Percentiles rank a stretch among this genome's conserved stretches.
Conservation (phyloP, 208 protist species). For the Willaertia magna region DNA sequence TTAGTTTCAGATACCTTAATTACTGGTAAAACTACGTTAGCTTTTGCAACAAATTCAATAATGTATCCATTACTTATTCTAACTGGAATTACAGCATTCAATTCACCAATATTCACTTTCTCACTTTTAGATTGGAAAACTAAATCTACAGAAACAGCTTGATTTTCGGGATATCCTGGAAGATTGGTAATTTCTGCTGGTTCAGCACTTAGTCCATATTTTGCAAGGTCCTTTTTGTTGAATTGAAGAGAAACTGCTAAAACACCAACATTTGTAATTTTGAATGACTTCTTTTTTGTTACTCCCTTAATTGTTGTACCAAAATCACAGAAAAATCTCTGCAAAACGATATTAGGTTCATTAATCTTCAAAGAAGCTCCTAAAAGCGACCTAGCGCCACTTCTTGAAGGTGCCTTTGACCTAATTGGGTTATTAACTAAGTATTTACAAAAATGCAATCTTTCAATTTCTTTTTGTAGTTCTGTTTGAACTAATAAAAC, state of each 20-base stretch:
- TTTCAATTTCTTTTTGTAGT: not conserved
- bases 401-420: not conserved
- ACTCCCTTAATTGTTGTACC: conserved; percentile 74
- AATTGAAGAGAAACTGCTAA: conserved; percentile 50
- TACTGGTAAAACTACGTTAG: conserved; percentile 71
- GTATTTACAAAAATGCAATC: not conserved
- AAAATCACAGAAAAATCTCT: conserved; percentile 76
- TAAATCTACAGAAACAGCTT: conserved; percentile 39
- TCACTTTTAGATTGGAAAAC: conserved; percentile 32
- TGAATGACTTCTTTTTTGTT: conserved; percentile 49
- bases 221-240: conserved; percentile 51
- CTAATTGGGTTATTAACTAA: not conserved
- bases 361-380: not conserved
- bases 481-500: not conserved
- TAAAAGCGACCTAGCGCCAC: not conserved
- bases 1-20: conserved; percentile 44
- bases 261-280: conserved; percentile 62
- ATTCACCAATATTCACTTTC: conserved; percentile 41
- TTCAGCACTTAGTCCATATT: conserved; percentile 45
- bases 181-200: conserved; percentile 60
- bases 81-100: conserved; percentile 54
- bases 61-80: conserved; percentile 62
- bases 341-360: conserved; percentile 42
- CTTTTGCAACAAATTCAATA: conserved; percentile 59
- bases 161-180: conserved; percentile 30